phyloP scores from a whole-genome alignment of 306 rosid species.

The Macrotyloma uniflorum region DNA sequence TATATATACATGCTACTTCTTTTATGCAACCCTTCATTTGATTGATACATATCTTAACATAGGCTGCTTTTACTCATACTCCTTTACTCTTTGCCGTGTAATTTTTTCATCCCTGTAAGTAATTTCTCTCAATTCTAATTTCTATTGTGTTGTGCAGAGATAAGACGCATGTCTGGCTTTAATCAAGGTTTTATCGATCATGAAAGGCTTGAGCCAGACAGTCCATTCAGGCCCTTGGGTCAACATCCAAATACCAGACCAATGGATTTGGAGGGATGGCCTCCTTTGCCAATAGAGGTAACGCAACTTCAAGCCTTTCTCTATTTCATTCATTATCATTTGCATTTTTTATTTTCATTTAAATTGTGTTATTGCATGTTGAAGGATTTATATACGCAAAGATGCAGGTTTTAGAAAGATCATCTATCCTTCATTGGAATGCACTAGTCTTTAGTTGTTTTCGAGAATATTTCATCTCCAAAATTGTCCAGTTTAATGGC shows the following conservation, averaged over 20 bases:
- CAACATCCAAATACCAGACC: slow-evolving; percentile 63
- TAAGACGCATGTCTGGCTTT: slow-evolving; percentile 65
- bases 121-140: not conserved
- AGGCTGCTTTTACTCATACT: not conserved
- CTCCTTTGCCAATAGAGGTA: slow-evolving; percentile 71
- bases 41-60: too few species aligned
- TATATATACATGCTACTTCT: not conserved
- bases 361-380: not conserved
- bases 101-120: not conserved
- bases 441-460: slow-evolving; percentile 5
- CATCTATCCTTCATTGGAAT: not conserved
- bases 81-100: too few species aligned
- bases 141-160: slow-evolving; percentile 39
- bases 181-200: slow-evolving; percentile 66
- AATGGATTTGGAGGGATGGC: slow-evolving; percentile 84
- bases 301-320: not conserved
- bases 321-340: not conserved
- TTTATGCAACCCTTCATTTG: not conserved
- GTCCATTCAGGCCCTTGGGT: slow-evolving; percentile 66
- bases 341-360: not conserved
- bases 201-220: slow-evolving; percentile 72
- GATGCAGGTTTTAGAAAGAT: not conserved
- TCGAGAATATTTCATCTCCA: not conserved
- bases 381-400: not conserved
- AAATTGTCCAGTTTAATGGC: slow-evolving; percentile 4